Evolutionary conservation across 805 yeast genomes (phyloP), one percentile per base, ranked within the genome.

Genomic region (Candida chauliodis): DNA sequence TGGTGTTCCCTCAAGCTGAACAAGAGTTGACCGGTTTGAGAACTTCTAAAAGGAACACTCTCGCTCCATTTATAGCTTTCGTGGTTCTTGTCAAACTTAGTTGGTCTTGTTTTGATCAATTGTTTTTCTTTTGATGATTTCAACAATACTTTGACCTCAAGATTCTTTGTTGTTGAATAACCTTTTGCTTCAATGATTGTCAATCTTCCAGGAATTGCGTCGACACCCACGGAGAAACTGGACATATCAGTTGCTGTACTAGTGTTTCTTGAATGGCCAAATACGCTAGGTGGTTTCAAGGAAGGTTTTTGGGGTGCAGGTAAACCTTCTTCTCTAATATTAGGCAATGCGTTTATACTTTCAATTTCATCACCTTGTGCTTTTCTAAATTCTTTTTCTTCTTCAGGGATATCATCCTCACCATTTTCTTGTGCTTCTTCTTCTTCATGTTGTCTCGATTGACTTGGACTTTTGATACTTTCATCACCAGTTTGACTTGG

Each of bases 1-100:
- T 85, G 93, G 52, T 77, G 84, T 23, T 80, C 78, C 29, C 77
- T 68, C 19, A 86, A 76, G 28, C 71, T 69, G 51, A 91, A 76
- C 2, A 76, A 63, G 29, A 90, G 51, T 38, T 66, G 71, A 3
- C 81, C 80, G 8, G 75, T 81, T 4, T 79, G 60, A 4, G 81
- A 68, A 4, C 91, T 81, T 51, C 75, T 79, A 66, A 90, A 84
- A 4, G 80, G 69, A 43, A 74, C 67, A 15, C 79, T 66, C 53
- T 87, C 96, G 42, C 78, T 71, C 78, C 83, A 81, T 40, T 57
- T 63, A 34, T 68, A 65, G 1, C 51, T 6, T 1, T 79, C 81
- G 6, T 64, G 63, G 7, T 63, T 60, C 31, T 59, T 56, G 10
- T 74, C 60, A 50, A 42, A 24, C 49, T 84, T 85, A 38, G 63